phyloP scores from a whole-genome alignment of 75 land plant species.

The Cunninghamia lanceolata region DNA sequence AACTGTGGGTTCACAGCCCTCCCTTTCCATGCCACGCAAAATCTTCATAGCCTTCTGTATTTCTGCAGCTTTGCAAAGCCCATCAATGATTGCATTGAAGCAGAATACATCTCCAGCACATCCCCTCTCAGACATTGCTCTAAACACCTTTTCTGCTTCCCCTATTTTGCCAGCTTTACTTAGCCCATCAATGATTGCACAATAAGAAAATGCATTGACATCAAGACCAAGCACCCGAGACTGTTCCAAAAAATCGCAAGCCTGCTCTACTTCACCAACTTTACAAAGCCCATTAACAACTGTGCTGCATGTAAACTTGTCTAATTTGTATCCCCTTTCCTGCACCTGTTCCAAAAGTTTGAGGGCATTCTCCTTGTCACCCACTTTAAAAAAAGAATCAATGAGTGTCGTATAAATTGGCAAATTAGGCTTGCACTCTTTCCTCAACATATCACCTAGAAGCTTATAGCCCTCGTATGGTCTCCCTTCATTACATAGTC shows the following conservation, averaged over 20 bases:
- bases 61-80: constrained; percentile 41
- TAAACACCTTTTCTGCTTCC: constrained; percentile 73
- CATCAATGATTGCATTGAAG: constrained; percentile 65
- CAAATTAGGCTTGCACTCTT: constrained; percentile 43
- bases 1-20: constrained; percentile 69
- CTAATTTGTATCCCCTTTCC: constrained; percentile 61
- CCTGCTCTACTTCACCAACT: constrained; percentile 56
- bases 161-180: constrained; percentile 78
- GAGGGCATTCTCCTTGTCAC: constrained; percentile 50
- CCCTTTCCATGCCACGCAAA: constrained; percentile 58
- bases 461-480: constrained; percentile 45
- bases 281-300: constrained; percentile 59
- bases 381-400: constrained; percentile 55
- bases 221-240: constrained; percentile 29
- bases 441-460: constrained; percentile 51
- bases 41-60: constrained; percentile 43
- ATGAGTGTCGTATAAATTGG: constrained; percentile 74
- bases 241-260: constrained; percentile 39
- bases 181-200: constrained; percentile 85
- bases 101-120: constrained; percentile 64
- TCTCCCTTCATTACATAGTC: constrained; percentile 63
- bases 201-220: constrained; percentile 58
- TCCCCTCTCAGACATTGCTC: constrained; percentile 71
- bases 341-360: constrained; percentile 59
- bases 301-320: constrained; percentile 64